These are phyloP conservation scores for Agrocybe chaxingu DNA, from an alignment of 768 basidiomycete genomes.

Conservation along the genomic window DNA sequence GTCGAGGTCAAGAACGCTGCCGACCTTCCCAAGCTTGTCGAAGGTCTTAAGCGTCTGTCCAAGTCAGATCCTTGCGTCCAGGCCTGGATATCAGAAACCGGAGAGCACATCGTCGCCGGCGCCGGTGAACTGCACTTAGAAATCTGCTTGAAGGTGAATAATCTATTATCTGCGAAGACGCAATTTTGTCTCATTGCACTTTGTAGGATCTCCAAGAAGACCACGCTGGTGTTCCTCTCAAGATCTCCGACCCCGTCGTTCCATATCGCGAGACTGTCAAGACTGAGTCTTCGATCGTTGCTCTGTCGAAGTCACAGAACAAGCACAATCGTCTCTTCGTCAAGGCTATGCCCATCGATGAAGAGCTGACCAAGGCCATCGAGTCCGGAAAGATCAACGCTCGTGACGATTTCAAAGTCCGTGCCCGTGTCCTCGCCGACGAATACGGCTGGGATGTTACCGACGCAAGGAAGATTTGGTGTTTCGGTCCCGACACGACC, in stretches of 20 bases:
- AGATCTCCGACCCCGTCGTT: slow-evolving; percentile 97
- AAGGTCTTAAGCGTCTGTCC: slow-evolving; percentile 99
- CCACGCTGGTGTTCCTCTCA: slow-evolving; percentile 98
- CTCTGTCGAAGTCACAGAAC: slow-evolving; percentile 99
- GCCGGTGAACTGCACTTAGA: slow-evolving; percentile 99
- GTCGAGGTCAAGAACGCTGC: slow-evolving; percentile 99
- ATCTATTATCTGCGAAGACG: background rate
- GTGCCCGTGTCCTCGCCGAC: slow-evolving; percentile 94
- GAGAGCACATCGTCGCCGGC: slow-evolving; percentile 99
- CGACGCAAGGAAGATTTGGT: slow-evolving; percentile 99
- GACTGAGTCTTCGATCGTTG: slow-evolving; percentile 92
- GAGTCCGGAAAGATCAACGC: slow-evolving; percentile 81
- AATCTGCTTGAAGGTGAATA: slow-evolving; percentile 91
- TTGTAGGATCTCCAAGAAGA: slow-evolving; percentile 95
- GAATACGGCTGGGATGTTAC: slow-evolving; percentile 99
- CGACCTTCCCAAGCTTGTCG: slow-evolving; percentile 98
- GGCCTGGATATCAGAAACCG: slow-evolving; percentile 86
- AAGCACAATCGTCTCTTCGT: slow-evolving; percentile 99
- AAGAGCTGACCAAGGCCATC: slow-evolving; percentile 92
- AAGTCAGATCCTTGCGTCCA: slow-evolving; percentile 99
- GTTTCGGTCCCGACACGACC: slow-evolving; percentile 97
- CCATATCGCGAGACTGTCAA: slow-evolving; percentile 98
- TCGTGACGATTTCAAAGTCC: slow-evolving; percentile 97
- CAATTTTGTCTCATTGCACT: slow-evolving; percentile 3
- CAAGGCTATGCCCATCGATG: slow-evolving; percentile 90